A percentile compares a stretch with the other conserved stretches of the same genome.
Conservation (phyloP, 2,329 filamentous ascomycete genomes). For the Bipolaris bicolor region DNA sequence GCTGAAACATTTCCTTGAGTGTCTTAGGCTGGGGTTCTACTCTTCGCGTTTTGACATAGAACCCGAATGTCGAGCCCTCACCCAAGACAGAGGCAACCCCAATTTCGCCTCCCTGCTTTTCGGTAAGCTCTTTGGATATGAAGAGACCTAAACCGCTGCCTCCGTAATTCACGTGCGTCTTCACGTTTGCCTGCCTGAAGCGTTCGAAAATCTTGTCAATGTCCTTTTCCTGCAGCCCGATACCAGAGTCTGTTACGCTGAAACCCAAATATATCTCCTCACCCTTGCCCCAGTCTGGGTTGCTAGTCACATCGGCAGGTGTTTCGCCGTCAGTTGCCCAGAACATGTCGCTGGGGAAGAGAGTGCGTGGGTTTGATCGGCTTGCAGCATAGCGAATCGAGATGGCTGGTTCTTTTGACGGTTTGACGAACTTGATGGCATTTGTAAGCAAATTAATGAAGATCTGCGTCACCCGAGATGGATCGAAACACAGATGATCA, state of each 20-base stretch:
- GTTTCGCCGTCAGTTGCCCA: conserved; percentile 38
- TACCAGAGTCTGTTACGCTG: conserved; percentile 50
- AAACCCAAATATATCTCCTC: conserved; percentile 50
- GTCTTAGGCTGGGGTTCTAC: conserved; percentile 21
- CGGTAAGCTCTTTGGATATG: conserved; percentile 54
- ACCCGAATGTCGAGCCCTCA: conserved; percentile 52
- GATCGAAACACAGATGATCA: conserved; percentile 51
- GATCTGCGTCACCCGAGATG: conserved; percentile 66
- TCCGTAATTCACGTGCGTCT: conserved; percentile 52
- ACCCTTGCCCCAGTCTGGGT: conserved; percentile 46
- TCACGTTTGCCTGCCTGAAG: conserved; percentile 45
- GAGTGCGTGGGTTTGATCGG: conserved; percentile 26
- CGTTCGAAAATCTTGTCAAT: conserved; percentile 48
- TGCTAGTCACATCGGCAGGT: conserved; percentile 31
- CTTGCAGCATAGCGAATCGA: conserved; percentile 48
- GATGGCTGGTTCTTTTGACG: conserved; percentile 43
- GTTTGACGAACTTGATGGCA: conserved; percentile 52
- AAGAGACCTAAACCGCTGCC: conserved; percentile 55
- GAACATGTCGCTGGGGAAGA: conserved; percentile 39
- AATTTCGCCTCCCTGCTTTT: conserved; percentile 55
- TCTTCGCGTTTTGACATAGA: conserved; percentile 51
- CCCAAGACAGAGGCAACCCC: conserved; percentile 50
- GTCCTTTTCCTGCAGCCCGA: conserved; percentile 50
- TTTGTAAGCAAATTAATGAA: conserved; percentile 76
- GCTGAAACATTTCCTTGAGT: conserved; percentile 12